Percentiles rank a stretch among this genome's conserved stretches.
These are phyloP conservation scores for Leccinum griseonigrum DNA, from an alignment of 1,284 basidiomycete species.

Conservation along the genomic window DNA sequence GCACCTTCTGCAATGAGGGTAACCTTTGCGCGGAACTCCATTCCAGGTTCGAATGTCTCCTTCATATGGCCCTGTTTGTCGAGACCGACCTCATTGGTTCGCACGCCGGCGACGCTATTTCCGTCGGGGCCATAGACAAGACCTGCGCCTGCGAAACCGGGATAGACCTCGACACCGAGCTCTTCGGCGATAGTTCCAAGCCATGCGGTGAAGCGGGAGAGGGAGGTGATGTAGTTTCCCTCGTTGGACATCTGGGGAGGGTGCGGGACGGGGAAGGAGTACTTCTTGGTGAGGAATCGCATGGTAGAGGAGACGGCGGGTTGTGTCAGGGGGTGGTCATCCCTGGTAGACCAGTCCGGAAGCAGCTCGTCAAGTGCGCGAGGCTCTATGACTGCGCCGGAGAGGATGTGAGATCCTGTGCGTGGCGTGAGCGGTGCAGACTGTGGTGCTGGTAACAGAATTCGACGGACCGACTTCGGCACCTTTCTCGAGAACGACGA, in stretches of 20 bases:
- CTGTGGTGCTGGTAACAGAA: background rate
- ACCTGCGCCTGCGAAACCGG: constrained; percentile 91
- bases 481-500: constrained; percentile 96
- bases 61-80: constrained; percentile 80
- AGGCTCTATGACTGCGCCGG: constrained; percentile 94
- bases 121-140: constrained; percentile 74
- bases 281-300: constrained; percentile 79
- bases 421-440: background rate
- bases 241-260: constrained; percentile 97
- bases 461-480: constrained; percentile 77
- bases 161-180: constrained; percentile 94
- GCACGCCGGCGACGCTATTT: constrained; percentile 74
- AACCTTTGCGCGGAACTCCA: constrained; percentile 94
- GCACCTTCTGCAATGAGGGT: constrained; percentile 97
- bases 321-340: constrained; percentile 70
- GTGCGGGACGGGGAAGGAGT: constrained; percentile 86
- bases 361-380: constrained; percentile 90
- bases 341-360: constrained; percentile 74
- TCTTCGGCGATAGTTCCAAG: constrained; percentile 87
- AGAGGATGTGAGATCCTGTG: constrained; percentile 90
- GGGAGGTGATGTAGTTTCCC: constrained; percentile 92
- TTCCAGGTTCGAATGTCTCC: constrained; percentile 92
- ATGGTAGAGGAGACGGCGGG: constrained; percentile 81
- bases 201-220: constrained; percentile 90
- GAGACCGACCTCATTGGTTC: constrained; percentile 95